A percentile compares a stretch with the other conserved stretches of the same genome.
Conservation (phyloP, 768 basidiomycete species). For the Suillus tomentosus region DNA sequence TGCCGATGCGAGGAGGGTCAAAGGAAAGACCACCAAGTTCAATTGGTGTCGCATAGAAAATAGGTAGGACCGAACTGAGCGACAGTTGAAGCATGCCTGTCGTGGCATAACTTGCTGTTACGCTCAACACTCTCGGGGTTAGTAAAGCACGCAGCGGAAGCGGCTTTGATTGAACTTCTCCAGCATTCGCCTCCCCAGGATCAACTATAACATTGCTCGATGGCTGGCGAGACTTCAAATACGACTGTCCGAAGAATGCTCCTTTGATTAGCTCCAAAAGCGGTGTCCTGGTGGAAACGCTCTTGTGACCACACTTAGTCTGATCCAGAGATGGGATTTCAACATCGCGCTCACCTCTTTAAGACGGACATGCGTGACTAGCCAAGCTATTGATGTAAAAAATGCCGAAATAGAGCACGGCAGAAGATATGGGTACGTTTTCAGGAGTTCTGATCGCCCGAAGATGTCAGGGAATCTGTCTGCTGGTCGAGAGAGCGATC, state of each 20-base stretch:
- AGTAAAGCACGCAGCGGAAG: slow-evolving; percentile 53
- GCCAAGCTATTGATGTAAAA: neutral
- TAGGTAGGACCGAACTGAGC: slow-evolving; percentile 46
- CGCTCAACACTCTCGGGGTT: slow-evolving; percentile 53
- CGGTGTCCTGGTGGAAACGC: neutral
- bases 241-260: neutral
- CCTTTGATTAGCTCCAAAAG: neutral
- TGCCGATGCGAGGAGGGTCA: slow-evolving; percentile 33
- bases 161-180: slow-evolving; percentile 21
- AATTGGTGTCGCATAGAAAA: slow-evolving; percentile 35
- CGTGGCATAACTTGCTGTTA: slow-evolving; percentile 60
- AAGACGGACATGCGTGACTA: neutral
- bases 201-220: too few relatives aligned
- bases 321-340: neutral
- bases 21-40: slow-evolving; percentile 32
- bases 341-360: neutral
- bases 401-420: slow-evolving; percentile 59
- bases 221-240: neutral
- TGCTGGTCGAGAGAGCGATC: slow-evolving; percentile 59
- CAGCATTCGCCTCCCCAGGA: neutral
- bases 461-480: slow-evolving; percentile 67
- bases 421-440: slow-evolving; percentile 71
- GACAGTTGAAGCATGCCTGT: slow-evolving; percentile 66
- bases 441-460: slow-evolving; percentile 56
- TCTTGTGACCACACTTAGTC: neutral